Evolutionary conservation across 768 basidiomycete species (phyloP).

Genomic region (Ramaria rubella): DNA sequence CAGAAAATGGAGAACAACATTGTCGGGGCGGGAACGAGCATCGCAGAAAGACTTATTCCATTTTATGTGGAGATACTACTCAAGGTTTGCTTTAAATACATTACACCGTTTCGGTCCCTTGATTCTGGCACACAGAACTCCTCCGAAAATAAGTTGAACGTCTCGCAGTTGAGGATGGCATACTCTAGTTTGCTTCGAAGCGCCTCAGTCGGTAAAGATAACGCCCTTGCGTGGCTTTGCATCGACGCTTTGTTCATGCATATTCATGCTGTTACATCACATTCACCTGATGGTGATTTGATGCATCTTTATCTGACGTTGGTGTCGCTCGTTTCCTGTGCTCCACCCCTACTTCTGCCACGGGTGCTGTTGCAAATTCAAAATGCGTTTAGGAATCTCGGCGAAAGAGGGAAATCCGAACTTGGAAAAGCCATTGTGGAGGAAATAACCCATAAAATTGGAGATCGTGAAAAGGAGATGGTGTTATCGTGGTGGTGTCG

Average conservation of each 20-base stretch:
- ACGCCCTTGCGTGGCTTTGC: conserved; percentile 63
- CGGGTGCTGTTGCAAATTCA: conserved; percentile 45
- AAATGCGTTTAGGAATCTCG: conserved; percentile 22
- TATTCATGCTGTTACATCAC: conserved; percentile 30
- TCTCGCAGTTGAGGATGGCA: conserved; percentile 63
- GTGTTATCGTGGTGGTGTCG: conserved; percentile 63
- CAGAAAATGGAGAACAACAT: conserved; percentile 22
- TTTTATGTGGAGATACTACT: conserved; percentile 70
- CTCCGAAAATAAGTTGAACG: conserved; percentile 49
- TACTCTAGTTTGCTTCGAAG: conserved; percentile 64
- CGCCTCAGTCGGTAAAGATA: conserved; percentile 39
- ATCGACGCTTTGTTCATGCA: conserved; percentile 47
- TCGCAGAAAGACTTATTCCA: conserved; percentile 56
- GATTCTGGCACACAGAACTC: conserved; percentile 46
- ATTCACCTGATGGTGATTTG: conserved; percentile 8
- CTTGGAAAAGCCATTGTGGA: conserved; percentile 52
- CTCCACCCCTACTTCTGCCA: conserved; percentile 52
- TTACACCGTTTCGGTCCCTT: neutral
- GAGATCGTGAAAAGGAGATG: conserved; percentile 62
- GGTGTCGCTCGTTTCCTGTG: conserved; percentile 56
- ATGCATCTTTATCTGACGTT: conserved; percentile 53
- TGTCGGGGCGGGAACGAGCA: conserved; percentile 26
- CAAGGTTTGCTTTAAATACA: conserved; percentile 39
- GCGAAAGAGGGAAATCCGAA: conserved; percentile 30
- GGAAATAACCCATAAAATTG: conserved; percentile 58